Evolutionary conservation across 768 basidiomycete species (phyloP).

Genomic region (Mycena alexandri): DNA sequence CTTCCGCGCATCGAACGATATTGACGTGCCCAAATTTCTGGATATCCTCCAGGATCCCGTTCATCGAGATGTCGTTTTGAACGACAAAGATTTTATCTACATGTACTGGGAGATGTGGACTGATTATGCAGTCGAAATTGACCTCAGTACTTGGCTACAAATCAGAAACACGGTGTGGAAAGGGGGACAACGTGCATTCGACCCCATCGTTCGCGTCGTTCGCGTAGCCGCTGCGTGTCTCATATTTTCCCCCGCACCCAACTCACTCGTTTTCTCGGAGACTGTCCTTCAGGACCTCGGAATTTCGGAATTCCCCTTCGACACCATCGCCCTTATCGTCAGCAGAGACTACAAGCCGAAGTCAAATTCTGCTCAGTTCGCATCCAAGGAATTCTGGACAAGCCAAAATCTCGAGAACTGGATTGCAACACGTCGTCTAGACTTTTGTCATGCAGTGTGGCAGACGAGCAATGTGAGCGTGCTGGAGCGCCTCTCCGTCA

Average conservation of each 20-base stretch:
- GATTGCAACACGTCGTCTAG: not conserved
- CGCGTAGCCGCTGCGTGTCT: not conserved
- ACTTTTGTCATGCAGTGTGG: conserved; percentile 3
- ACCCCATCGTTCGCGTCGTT: not conserved
- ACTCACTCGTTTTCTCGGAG: not conserved
- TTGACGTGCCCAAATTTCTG: conserved; percentile 1
- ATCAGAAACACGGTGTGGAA: conserved; percentile 12
- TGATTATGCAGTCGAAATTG: conserved; percentile 20
- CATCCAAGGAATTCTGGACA: conserved; percentile 16
- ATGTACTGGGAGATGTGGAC: conserved; percentile 3
- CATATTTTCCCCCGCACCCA: not conserved
- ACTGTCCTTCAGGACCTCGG: not conserved
- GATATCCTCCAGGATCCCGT: conserved; percentile 9
- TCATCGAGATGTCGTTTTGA: conserved; percentile 5
- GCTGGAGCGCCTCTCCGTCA: not conserved
- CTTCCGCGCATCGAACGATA: conserved; percentile 4
- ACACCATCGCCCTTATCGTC: not conserved
- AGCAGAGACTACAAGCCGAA: not conserved
- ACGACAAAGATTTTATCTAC: conserved; percentile 6
- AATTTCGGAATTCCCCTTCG: not conserved
- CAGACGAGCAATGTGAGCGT: not conserved
- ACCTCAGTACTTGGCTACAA: conserved; percentile 2
- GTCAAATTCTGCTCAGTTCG: not conserved
- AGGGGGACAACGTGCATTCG: not conserved
- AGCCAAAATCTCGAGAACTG: not conserved